Evolutionary conservation across 129 eudicot species (phyloP), one percentile per base, ranked within the genome.

Genomic region (Oenanthe sinensis): DNA sequence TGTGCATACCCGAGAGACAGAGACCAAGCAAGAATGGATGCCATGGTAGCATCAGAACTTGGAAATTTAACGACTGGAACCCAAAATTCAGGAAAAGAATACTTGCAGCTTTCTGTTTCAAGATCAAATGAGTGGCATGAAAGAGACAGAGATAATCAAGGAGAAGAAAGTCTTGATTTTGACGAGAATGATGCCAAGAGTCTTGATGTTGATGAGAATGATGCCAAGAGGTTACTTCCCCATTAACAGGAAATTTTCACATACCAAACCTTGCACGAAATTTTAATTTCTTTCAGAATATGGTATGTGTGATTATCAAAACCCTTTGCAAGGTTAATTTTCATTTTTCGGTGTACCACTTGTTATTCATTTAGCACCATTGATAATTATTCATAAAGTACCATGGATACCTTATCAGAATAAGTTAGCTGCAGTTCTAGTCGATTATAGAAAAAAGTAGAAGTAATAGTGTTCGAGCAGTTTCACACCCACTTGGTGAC

Each of bases 1-100:
- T 83, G 85, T 50, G 83, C 91, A 3, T 88, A 88, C 71, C 91
- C 91, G 1, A 71, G 85, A 45, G 91, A 88, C 58, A 81, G 87
- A 62, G 91, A 88, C 22, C 77, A 82, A 4, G 89, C 91, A 2
- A 83, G 79, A 77, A 88, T 83, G 89, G 78, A 81, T 16, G 84
- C 84, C 50, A 45, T 81, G 40, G 68, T 81, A 65, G 82, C 78
- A 47, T 80, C 82, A 16, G 88, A 87, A 40, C 58, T 72, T 82
- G 71, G 26, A 71, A 43, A 70, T 33, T 76, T 85, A 2, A 81
- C 80, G 36, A 55, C n/a, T 1, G 86, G 71, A 17, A 62, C 62
- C 26, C 65, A 46, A 55, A 58, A 69, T 71, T 73, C 78, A 1
- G 71, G 20, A 43, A 82, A 83, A 70, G 85, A 78, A 48, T 67